Base-by-base conservation (phyloP, 2,329 filamentous ascomycete genomes). In the Colletotrichum falcatum region DNA sequence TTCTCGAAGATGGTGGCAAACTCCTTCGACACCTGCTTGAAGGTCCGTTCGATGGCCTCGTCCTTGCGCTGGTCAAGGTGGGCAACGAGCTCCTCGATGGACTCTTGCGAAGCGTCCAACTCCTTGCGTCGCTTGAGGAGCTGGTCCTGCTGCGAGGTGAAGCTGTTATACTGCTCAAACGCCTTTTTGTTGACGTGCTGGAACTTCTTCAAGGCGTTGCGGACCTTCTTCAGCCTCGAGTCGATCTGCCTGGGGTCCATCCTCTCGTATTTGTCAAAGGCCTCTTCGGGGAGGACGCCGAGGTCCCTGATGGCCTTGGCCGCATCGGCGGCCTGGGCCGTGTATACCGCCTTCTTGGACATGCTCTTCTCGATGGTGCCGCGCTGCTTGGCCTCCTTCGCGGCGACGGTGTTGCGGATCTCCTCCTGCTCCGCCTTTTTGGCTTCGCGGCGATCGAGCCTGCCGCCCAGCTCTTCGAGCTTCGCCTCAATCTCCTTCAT, bases 171-270 rank as follows among this genome's bases (percentile, higher is more conserved):
- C 80, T 99, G 96, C 82, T 99, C 97, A 78, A 98, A 97, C 0
- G 96, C 96, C 83, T 99, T 98, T 84, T 98, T 99, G 88, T 99
- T 99, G 83, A 99, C 95, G 77, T 98, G 94, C 65, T 94, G 94
- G 83, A 96, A 98, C 79, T 98, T 97, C 83, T 98, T 98, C 65
- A 98, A 86, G 0, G 93, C 91, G 75, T 97, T 94, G 73, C 97
- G 97, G 77, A 95, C 94, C 77, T 95, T 97, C 82, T 96, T 94
- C 30, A 98, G 89, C 66, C 91, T 91, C 49, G 83, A 84, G n/a
- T 85, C 84, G 70, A 89, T 89, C 86, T 89, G 72, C 5, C 95
- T 93, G 33, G 91, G 90, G 75, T 94, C 92, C 80, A 94, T 92
- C 75, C 91, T 92, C 77, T 93, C 90, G 79, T 97, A 99, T 77